Percentiles rank a stretch among this genome's conserved stretches.
These are phyloP conservation scores for Tetragonia tetragonoides DNA, from an alignment of 148 eudicot genomes.

Conservation along the genomic window DNA sequence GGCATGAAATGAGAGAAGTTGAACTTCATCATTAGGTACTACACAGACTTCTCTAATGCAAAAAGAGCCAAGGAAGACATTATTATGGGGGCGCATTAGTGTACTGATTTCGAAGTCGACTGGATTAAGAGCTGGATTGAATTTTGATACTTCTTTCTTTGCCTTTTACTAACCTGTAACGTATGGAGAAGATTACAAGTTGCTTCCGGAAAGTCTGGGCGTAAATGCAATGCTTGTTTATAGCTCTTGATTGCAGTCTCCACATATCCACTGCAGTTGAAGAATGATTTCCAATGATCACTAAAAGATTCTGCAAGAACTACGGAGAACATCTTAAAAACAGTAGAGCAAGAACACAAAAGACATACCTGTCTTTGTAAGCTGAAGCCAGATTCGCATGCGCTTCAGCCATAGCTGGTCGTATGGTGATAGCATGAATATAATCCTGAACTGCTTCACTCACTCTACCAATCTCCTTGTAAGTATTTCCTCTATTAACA, in stretches of 20 bases:
- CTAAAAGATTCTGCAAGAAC: neutral
- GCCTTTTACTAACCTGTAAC: slow-evolving; percentile 53
- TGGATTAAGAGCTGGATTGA: neutral
- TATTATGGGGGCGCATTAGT: neutral
- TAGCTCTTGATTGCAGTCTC: slow-evolving; percentile 89
- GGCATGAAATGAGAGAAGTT: neutral
- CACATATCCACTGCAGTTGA: slow-evolving; percentile 64
- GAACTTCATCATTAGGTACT: neutral
- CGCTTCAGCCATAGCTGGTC: slow-evolving; percentile 97
- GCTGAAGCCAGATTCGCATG: slow-evolving; percentile 97
- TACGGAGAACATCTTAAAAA: neutral
- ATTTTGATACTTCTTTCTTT: neutral
- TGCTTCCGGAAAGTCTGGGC: slow-evolving; percentile 91
- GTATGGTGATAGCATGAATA: slow-evolving; percentile 64
- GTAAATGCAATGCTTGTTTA: slow-evolving; percentile 67
- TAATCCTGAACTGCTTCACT: slow-evolving; percentile 95
- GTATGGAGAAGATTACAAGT: slow-evolving; percentile 96
- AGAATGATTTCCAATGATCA: neutral
- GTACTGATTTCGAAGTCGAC: neutral
- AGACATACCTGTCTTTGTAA: slow-evolving; percentile 77
- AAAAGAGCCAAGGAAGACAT: neutral
- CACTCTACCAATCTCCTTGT: slow-evolving; percentile 88
- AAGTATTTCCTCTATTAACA: slow-evolving; percentile 94
- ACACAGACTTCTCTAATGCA: neutral
- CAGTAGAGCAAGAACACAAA: neutral